Conservation (phyloP, 306 rosid species). For the Alnus glutinosa region DNA sequence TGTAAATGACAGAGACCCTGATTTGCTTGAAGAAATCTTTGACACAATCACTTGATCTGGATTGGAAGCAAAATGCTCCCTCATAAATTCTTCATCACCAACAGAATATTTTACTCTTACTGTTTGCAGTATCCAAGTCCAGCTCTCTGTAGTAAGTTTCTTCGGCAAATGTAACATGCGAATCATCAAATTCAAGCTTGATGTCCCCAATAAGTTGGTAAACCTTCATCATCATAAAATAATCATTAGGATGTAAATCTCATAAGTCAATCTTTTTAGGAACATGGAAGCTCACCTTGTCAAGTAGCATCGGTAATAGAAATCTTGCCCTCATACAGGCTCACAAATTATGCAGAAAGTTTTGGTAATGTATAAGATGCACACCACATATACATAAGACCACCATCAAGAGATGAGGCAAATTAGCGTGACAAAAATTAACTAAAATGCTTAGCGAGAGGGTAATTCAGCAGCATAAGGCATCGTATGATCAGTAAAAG, state of each 20-base stretch:
- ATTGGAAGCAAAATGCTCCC: constrained; percentile 83
- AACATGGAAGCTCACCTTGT: constrained; percentile 10
- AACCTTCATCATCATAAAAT: constrained; percentile 50
- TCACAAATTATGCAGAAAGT: neutral
- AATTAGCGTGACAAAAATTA: neutral
- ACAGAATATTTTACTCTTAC: constrained; percentile 65
- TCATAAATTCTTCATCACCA: constrained; percentile 65
- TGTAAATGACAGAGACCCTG: constrained; percentile 64
- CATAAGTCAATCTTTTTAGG: constrained; percentile 8
- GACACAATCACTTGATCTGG: constrained; percentile 80
- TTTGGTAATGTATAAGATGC: neutral
- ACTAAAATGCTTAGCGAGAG: neutral
- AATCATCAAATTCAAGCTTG: constrained; percentile 71
- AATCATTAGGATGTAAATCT: constrained; percentile 16
- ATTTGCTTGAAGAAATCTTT: constrained; percentile 68
- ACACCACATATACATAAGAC: neutral
- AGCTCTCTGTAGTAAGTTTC: constrained; percentile 71
- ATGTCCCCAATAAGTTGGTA: constrained; percentile 86
- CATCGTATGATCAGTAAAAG: neutral
- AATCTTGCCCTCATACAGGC: neutral
- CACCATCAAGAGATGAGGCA: neutral
- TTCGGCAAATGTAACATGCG: constrained; percentile 61
- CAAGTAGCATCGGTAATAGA: neutral
- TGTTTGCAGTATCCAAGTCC: constrained; percentile 80
- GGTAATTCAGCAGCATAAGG: neutral